Percentiles rank a stretch among this genome's conserved stretches.
These are phyloP conservation scores for Ceratocystis cacaofunesta DNA, from an alignment of 2,329 filamentous ascomycete species.

Conservation along the genomic window DNA sequence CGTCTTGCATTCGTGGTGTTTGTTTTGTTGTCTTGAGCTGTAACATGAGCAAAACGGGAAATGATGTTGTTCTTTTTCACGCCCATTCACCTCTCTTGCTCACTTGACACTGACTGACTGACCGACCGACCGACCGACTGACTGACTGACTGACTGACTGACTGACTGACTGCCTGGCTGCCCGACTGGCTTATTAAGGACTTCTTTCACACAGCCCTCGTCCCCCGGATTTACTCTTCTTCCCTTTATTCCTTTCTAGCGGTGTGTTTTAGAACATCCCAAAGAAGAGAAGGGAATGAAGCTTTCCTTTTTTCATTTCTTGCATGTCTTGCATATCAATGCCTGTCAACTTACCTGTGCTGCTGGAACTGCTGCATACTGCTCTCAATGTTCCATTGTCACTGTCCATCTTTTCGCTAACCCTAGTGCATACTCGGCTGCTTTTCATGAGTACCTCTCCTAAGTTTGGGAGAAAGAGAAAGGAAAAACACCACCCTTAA, in stretches of 20 bases:
- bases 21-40: background rate
- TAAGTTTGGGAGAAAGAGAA: background rate
- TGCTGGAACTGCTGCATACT: background rate
- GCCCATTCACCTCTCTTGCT: background rate
- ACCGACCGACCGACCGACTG: too few relatives aligned
- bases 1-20: background rate
- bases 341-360: background rate
- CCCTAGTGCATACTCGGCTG: too few relatives aligned
- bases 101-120: too few relatives aligned
- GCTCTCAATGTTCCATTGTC: background rate
- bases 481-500: too few relatives aligned
- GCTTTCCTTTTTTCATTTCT: background rate
- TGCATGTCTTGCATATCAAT: background rate
- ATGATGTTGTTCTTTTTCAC: background rate
- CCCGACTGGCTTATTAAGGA: too few relatives aligned
- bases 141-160: too few relatives aligned
- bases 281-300: background rate
- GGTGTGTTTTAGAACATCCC: conserved; percentile 1
- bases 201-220: too few relatives aligned
- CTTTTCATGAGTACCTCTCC: too few relatives aligned
- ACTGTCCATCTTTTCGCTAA: too few relatives aligned
- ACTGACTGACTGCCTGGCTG: too few relatives aligned
- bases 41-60: background rate
- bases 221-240: background rate
- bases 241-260: background rate